Evolutionary conservation across 2,329 filamentous ascomycete genomes (phyloP).

Genomic region (Epichloe sylvatica): DNA sequence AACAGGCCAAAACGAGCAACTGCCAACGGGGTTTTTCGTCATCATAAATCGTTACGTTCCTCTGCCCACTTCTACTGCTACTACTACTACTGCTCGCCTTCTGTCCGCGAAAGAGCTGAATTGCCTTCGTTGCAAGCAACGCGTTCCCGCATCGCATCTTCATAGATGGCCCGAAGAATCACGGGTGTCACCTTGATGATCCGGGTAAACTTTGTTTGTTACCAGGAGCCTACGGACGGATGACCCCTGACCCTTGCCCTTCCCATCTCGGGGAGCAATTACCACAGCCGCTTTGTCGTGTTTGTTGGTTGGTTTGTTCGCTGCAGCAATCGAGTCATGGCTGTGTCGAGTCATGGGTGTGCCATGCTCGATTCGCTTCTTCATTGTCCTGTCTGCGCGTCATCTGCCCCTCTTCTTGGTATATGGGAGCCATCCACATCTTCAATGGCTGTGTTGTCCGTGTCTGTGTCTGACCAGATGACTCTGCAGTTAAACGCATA

Average conservation of each 20-base stretch:
- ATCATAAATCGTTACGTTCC: no score
- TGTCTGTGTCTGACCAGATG: neutral
- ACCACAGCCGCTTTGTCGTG: neutral
- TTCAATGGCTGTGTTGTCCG: no score
- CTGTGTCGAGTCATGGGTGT: no score
- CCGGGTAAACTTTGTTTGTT: neutral
- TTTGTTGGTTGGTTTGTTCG: neutral
- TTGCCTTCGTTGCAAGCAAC: no score
- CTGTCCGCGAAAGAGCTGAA: no score
- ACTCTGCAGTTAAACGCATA: neutral
- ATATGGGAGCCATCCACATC: no score
- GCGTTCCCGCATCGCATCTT: neutral
- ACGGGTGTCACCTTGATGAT: neutral
- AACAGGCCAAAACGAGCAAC: neutral
- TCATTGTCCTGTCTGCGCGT: neutral
- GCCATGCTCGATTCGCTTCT: neutral
- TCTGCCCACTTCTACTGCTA: no score
- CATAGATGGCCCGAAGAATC: neutral
- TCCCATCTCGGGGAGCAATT: neutral
- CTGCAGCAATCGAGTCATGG: neutral
- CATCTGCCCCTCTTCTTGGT: neutral
- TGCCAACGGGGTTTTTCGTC: no score
- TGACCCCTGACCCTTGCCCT: neutral
- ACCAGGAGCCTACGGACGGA: neutral
- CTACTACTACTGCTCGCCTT: no score